phyloP scores from a whole-genome alignment of 306 rosid species.

The Neltuma alba region DNA sequence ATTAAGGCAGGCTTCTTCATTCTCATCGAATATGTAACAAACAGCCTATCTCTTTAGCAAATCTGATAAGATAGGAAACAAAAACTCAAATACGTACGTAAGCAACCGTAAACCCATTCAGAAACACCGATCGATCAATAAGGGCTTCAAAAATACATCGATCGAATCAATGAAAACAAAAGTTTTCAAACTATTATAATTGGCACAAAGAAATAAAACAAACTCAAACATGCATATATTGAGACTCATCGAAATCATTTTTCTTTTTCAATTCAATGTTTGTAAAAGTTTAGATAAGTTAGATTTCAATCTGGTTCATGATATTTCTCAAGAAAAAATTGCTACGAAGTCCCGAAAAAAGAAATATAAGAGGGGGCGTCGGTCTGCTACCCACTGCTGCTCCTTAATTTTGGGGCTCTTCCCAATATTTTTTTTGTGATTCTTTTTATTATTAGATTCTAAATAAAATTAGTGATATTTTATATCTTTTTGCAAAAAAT shows the following conservation, averaged over 20 bases:
- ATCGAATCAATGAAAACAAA: background rate
- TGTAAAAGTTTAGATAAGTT: no score
- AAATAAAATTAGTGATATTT: no score
- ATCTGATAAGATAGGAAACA: background rate
- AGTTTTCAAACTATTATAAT: background rate
- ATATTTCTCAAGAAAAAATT: no score
- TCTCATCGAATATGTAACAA: background rate
- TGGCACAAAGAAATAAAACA: background rate
- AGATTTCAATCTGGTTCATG: no score
- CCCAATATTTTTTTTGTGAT: no score
- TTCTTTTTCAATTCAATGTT: no score
- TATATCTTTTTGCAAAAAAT: no score
- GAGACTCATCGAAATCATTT: background rate
- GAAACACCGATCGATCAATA: background rate
- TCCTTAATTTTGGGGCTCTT: no score
- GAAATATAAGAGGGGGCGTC: no score
- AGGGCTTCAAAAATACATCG: background rate
- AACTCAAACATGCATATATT: background rate
- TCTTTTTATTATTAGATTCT: no score
- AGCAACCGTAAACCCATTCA: background rate
- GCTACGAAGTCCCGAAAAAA: no score
- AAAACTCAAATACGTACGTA: background rate
- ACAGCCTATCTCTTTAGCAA: background rate
- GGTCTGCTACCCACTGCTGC: no score
- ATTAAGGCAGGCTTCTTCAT: background rate